Conservation (phyloP, 2,329 filamentous ascomycete genomes). For the Fusarium xylarioides region DNA sequence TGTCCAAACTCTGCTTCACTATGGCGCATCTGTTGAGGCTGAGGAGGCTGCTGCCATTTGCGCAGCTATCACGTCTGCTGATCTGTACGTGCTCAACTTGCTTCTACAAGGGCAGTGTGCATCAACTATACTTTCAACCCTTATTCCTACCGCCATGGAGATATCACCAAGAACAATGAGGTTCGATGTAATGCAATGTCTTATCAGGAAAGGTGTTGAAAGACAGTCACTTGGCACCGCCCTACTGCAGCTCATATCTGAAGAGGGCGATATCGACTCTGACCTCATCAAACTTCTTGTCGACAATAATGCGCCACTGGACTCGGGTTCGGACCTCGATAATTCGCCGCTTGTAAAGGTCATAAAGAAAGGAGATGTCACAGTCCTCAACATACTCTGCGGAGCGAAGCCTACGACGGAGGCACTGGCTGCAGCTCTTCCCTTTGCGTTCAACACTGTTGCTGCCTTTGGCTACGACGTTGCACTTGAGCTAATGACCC, state of each 20-base stretch:
- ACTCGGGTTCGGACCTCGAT: background rate
- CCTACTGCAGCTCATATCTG: background rate
- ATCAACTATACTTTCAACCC: background rate
- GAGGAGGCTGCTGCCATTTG: background rate
- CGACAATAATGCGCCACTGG: background rate
- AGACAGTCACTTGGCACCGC: background rate
- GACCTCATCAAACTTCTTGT: background rate
- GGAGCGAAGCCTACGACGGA: background rate
- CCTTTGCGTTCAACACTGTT: background rate
- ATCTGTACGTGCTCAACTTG: background rate
- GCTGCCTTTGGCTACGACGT: background rate
- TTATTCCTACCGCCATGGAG: background rate
- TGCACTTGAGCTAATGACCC: background rate
- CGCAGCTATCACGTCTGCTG: background rate
- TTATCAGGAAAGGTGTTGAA: slow-evolving; percentile 1
- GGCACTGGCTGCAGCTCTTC: background rate
- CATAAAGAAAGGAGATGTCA: background rate
- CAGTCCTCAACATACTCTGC: slow-evolving; percentile 5
- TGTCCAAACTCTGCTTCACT: background rate
- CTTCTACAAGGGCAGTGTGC: background rate
- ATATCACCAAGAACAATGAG: background rate
- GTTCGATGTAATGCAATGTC: background rate
- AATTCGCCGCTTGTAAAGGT: background rate
- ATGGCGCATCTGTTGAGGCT: slow-evolving; percentile 4
- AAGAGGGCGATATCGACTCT: background rate